phyloP scores from a whole-genome alignment of 352 stramenopile species.

The Phytophthora pseudosyringae region DNA sequence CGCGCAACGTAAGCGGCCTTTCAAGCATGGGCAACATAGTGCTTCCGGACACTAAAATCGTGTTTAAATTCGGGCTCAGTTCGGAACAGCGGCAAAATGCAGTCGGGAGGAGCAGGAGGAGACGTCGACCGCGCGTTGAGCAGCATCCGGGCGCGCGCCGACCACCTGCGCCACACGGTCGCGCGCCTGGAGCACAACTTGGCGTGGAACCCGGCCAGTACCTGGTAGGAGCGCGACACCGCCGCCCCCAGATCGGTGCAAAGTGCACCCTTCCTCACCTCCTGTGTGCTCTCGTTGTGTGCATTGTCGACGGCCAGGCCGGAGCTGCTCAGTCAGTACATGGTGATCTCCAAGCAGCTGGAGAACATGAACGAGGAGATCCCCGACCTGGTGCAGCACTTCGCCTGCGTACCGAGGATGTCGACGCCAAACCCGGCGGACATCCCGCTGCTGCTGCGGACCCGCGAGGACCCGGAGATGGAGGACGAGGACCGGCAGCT shows the following conservation, averaged over 20 bases:
- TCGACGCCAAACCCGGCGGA: conserved; percentile 79
- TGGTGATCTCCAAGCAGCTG: conserved; percentile 88
- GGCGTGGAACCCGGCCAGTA: conserved; percentile 81
- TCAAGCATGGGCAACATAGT: too few relatives aligned
- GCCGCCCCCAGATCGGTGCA: neutral
- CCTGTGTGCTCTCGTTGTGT: neutral
- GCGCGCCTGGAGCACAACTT: conserved; percentile 78
- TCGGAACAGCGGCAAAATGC: conserved; percentile 28
- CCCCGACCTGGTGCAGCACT: conserved; percentile 85
- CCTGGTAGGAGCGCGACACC: conserved; percentile 46
- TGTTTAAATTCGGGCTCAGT: neutral
- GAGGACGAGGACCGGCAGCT: conserved; percentile 82
- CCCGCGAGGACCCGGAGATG: conserved; percentile 88
- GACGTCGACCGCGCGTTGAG: conserved; percentile 82
- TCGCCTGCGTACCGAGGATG: conserved; percentile 84
- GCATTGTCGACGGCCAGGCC: conserved; percentile 44
- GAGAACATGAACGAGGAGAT: conserved; percentile 92
- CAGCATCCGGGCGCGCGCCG: conserved; percentile 80
- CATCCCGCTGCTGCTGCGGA: conserved; percentile 79
- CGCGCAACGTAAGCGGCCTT: too few relatives aligned
- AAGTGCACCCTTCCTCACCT: too few relatives aligned
- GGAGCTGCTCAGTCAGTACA: conserved; percentile 85
- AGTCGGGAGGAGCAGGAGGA: conserved; percentile 43
- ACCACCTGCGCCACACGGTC: conserved; percentile 84
- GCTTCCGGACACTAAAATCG: too few relatives aligned